Percentiles rank a stretch among this genome's conserved stretches.
These are phyloP conservation scores for Penicillium sp. DNA, from an alignment of 2,329 filamentous ascomycete species.

Conservation along the genomic window DNA sequence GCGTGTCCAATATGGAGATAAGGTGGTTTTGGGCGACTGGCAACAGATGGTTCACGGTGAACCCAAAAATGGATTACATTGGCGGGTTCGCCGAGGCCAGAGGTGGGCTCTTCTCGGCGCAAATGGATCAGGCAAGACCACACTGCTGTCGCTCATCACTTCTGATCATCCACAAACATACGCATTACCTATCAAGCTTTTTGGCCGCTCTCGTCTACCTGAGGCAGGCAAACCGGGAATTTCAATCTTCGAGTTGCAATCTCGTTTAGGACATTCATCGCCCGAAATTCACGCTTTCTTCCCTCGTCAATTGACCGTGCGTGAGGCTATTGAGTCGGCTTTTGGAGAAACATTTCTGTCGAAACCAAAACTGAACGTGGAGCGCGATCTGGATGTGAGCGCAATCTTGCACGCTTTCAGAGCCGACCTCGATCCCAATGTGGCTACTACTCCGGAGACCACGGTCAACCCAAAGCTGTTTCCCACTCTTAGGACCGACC, in stretches of 20 bases:
- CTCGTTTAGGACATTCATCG: slow-evolving; percentile 83
- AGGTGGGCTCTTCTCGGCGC: slow-evolving; percentile 90
- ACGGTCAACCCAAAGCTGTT: slow-evolving; percentile 10
- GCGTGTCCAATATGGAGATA: slow-evolving; percentile 70
- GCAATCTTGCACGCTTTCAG: slow-evolving; percentile 71
- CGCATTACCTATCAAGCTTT: slow-evolving; percentile 77
- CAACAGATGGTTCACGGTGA: slow-evolving; percentile 51
- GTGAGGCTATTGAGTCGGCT: slow-evolving; percentile 72
- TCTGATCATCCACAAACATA: slow-evolving; percentile 96
- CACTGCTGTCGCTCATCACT: slow-evolving; percentile 81
- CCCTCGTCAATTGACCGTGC: slow-evolving; percentile 67
- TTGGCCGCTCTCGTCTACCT: slow-evolving; percentile 74
- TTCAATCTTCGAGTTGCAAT: slow-evolving; percentile 88
- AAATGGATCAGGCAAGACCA: slow-evolving; percentile 94
- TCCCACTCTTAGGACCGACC: slow-evolving; percentile 15
- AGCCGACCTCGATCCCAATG: slow-evolving; percentile 62
- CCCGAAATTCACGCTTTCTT: slow-evolving; percentile 94
- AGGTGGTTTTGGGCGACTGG: slow-evolving; percentile 77
- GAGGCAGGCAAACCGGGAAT: slow-evolving; percentile 65
- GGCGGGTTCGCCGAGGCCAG: slow-evolving; percentile 76
- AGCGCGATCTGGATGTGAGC: slow-evolving; percentile 57
- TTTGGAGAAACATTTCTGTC: slow-evolving; percentile 84
- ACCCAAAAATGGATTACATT: slow-evolving; percentile 61
- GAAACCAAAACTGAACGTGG: slow-evolving; percentile 57
- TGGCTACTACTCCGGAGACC: neutral